Base-by-base conservation (phyloP, 331 rosid species). In the Acacia pycnantha region DNA sequence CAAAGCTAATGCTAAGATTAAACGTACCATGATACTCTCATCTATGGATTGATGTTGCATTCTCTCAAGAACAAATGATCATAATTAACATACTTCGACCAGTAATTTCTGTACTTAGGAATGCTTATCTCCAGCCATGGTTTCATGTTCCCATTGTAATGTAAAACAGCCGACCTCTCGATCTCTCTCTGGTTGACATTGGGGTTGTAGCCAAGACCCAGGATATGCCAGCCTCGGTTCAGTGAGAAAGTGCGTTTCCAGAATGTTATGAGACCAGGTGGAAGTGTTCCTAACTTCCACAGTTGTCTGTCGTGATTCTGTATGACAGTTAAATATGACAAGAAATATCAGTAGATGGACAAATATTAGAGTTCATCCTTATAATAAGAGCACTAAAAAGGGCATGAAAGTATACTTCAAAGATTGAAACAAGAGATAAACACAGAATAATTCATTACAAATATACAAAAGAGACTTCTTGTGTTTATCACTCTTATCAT, bases 111-210 rank as follows among this genome's bases (percentile, higher is more conserved):
- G 73, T 91, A 96, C 87, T 92, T 96, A 76, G 99, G 91, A 78
- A 96, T 90, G 84, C 97, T 93, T 78, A 93, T 93, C 93, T 96
- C 98, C 43, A 96, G 96, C 99, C 99, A 96, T 11, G 99, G 99
- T 85, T 96, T 96, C 97, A 96, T 44, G 91, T 96, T 96, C 40
- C 99, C 99, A n/a, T 96, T 96, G 76, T 92, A 96, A 88, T 96
- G 99, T 78, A 93, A 58, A 48, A 96, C 99, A 46, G 99, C 97
- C 51, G 99, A 91, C 77, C 88, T 88, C 33, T 91, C 98, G 2
- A 96, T 91, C 10, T 93, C 98, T 84, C 82, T 92, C 83, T 87
- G 98, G 85, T 62, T 85, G 41, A 96, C 90, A 41, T 81, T 92
- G 26, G 97, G 92, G 82, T 96, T 89, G 91, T 96, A 96, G 68